A percentile compares a stretch with the other conserved stretches of the same genome.
Conservation (phyloP, 331 rosid genomes). For the Stylosanthes scabra region DNA sequence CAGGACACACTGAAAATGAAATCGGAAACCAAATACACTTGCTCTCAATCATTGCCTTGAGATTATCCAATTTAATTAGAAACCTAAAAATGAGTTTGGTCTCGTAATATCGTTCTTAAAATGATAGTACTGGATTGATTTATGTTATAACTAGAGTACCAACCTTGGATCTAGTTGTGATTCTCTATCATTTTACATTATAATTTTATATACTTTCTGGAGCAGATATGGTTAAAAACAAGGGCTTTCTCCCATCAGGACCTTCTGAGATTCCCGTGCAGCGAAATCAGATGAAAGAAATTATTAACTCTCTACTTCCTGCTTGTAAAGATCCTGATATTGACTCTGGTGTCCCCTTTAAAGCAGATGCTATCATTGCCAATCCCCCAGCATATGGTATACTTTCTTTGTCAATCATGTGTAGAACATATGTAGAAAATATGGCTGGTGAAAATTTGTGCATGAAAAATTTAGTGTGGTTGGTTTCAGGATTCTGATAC, state of each 20-base stretch:
- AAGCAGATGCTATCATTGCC: conserved; percentile 97
- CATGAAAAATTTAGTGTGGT: neutral
- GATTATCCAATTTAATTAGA: conserved; percentile 5
- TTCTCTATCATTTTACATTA: conserved; percentile 21
- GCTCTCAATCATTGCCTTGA: neutral
- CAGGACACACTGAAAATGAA: no score
- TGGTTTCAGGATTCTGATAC: no score
- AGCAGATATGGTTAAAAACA: conserved; percentile 98
- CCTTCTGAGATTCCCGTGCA: conserved; percentile 96
- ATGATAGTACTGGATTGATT: neutral
- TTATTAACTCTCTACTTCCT: conserved; percentile 80
- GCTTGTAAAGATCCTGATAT: conserved; percentile 95
- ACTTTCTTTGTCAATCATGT: conserved; percentile 24
- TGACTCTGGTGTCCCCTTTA: conserved; percentile 78
- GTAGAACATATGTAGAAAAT: conserved; percentile 19
- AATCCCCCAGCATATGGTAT: conserved; percentile 99
- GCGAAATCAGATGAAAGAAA: conserved; percentile 93
- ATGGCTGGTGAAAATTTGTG: conserved; percentile 22
- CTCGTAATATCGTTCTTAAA: neutral
- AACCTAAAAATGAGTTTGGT: neutral
- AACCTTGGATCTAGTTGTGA: conserved; percentile 14
- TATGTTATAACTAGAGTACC: conserved; percentile 16
- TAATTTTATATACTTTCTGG: conserved; percentile 31
- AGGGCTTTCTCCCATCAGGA: conserved; percentile 98
- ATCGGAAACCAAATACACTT: no score